Percentiles rank a stretch among this genome's conserved stretches.
phyloP scores from a whole-genome alignment of 1,284 basidiomycete genomes.

The Cerioporus squamosus region DNA sequence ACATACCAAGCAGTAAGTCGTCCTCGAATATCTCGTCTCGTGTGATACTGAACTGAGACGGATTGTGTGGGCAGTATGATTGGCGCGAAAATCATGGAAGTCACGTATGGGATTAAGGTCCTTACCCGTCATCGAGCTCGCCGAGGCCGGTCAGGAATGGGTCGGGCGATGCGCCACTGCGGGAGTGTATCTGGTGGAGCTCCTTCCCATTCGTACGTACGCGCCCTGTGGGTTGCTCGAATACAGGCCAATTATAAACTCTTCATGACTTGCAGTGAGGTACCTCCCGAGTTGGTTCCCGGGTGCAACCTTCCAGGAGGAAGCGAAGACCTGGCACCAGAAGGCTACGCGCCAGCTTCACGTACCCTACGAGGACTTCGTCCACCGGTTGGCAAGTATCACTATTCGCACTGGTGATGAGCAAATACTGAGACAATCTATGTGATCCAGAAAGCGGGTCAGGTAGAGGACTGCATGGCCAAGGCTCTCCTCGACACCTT shows the following conservation, averaged over 20 bases:
- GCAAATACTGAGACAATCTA: no score
- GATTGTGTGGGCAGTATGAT: slow-evolving; percentile 17
- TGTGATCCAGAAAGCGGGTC: background rate
- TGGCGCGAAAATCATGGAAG: slow-evolving; percentile 28
- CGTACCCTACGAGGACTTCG: slow-evolving; percentile 26
- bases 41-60: background rate
- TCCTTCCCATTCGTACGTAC: slow-evolving; percentile 26
- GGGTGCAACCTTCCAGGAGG: slow-evolving; percentile 37
- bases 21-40: background rate
- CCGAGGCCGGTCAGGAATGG: slow-evolving; percentile 26
- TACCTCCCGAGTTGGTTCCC: slow-evolving; percentile 43
- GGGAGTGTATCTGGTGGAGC: slow-evolving; percentile 26
- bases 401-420: no score
- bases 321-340: slow-evolving; percentile 28
- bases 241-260: background rate
- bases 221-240: no score
- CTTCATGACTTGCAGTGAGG: slow-evolving; percentile 28
- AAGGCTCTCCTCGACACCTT: slow-evolving; percentile 8
- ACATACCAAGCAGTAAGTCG: slow-evolving; percentile 28
- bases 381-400: slow-evolving; percentile 3
- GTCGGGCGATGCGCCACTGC: slow-evolving; percentile 12
- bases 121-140: slow-evolving; percentile 30
- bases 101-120: slow-evolving; percentile 32
- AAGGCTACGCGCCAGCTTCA: slow-evolving; percentile 25
- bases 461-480: slow-evolving; percentile 9